Percentiles rank a stretch among this genome's conserved stretches.
phyloP scores from a whole-genome alignment of 257 asterid genomes.

The Nicotiana tabacum region DNA sequence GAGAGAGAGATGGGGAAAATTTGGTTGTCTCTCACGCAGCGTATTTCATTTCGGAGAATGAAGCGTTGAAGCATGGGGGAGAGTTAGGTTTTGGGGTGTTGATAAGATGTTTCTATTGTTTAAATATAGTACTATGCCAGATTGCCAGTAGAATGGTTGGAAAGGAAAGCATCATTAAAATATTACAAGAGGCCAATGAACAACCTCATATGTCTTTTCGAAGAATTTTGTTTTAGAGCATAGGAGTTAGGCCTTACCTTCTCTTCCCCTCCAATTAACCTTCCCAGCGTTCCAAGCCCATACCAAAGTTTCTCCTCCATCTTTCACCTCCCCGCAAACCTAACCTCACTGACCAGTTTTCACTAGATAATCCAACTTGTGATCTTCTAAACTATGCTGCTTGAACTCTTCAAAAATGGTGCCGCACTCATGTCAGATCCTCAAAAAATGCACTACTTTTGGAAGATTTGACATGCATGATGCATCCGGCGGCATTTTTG shows the following conservation, averaged over 20 bases:
- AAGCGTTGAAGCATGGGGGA: not conserved
- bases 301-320: not conserved
- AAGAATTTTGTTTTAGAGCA: not conserved
- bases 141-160: not conserved
- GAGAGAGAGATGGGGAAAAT: not conserved
- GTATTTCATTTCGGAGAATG: not conserved
- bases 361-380: not conserved
- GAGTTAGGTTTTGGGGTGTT: not conserved
- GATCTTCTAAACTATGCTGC: not conserved
- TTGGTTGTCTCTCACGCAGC: not conserved
- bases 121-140: not conserved
- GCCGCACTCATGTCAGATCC: too few species aligned
- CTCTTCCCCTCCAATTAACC: not conserved
- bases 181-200: not conserved
- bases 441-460: too few species aligned
- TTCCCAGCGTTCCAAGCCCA: not conserved
- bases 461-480: too few species aligned
- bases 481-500: too few species aligned
- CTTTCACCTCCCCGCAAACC: not conserved
- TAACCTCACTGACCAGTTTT: not conserved
- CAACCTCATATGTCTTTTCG: not conserved
- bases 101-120: not conserved
- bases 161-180: not conserved
- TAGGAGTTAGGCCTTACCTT: not conserved
- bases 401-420: too few species aligned